Evolutionary conservation across 2,329 filamentous ascomycete genomes (phyloP).

Genomic region (Colletotrichum aenigma): DNA sequence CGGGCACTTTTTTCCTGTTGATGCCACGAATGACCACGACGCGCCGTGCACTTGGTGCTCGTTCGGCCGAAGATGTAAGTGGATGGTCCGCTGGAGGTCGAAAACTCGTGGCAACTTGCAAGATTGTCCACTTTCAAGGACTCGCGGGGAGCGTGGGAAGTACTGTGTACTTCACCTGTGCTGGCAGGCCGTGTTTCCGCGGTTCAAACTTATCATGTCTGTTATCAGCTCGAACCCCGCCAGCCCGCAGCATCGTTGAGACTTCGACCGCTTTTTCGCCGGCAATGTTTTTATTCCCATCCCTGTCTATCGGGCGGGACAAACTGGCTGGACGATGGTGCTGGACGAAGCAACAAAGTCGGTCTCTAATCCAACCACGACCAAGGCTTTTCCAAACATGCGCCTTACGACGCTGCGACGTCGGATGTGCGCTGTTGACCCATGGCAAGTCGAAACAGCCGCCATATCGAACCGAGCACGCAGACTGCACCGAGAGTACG

Average conservation of each 20-base stretch:
- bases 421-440: neutral
- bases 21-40: neutral
- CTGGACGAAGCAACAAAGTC: neutral
- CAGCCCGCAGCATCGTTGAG: neutral
- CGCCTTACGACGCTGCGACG: neutral
- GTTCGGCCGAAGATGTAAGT: neutral
- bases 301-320: neutral
- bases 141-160: neutral
- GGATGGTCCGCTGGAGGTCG: neutral
- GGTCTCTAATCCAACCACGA: neutral
- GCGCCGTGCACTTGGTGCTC: neutral
- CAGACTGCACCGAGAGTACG: neutral
- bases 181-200: neutral
- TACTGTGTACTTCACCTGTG: neutral
- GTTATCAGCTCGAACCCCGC: neutral
- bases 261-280: neutral
- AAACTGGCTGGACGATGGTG: neutral
- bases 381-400: neutral
- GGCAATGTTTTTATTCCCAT: neutral
- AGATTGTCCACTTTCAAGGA: neutral
- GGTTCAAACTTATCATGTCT: constrained; percentile 7
- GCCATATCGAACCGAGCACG: neutral
- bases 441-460: neutral
- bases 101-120: neutral
- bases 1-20: neutral